These are phyloP conservation scores for Corylus americana DNA, from an alignment of 306 rosid species.

Conservation along the genomic window DNA sequence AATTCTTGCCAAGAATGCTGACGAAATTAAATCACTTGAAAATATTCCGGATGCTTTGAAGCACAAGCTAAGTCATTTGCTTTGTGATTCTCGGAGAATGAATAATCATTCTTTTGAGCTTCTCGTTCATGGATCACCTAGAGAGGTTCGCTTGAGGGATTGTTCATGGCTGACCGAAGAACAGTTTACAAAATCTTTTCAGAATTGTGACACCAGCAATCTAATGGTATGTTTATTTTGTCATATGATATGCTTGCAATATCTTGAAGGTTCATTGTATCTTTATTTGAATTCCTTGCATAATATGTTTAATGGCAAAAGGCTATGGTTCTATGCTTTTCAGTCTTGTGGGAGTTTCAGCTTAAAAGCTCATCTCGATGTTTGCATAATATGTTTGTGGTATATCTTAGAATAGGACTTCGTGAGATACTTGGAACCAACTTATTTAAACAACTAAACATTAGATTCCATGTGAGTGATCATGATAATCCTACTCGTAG, in stretches of 20 bases:
- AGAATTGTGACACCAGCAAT: constrained; percentile 43
- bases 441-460: not conserved
- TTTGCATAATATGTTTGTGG: not conserved
- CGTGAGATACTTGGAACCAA: not conserved
- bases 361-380: not conserved
- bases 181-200: constrained; percentile 48
- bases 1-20: constrained; percentile 57
- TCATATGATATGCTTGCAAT: constrained; percentile 6
- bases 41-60: constrained; percentile 56
- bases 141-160: constrained; percentile 63
- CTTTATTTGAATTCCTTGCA: constrained; percentile 1
- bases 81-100: constrained; percentile 75
- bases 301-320: not conserved
- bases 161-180: constrained; percentile 89
- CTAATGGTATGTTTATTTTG: constrained; percentile 47
- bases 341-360: constrained; percentile 1
- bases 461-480: not conserved
- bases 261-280: not conserved
- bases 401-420: not conserved
- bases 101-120: constrained; percentile 43
- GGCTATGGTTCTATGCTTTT: not conserved
- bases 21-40: constrained; percentile 69
- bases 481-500: not conserved
- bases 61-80: constrained; percentile 55
- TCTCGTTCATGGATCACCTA: constrained; percentile 64